These are phyloP conservation scores for Tremella mesenterica DNA, from an alignment of 768 basidiomycete genomes.

Conservation along the genomic window DNA sequence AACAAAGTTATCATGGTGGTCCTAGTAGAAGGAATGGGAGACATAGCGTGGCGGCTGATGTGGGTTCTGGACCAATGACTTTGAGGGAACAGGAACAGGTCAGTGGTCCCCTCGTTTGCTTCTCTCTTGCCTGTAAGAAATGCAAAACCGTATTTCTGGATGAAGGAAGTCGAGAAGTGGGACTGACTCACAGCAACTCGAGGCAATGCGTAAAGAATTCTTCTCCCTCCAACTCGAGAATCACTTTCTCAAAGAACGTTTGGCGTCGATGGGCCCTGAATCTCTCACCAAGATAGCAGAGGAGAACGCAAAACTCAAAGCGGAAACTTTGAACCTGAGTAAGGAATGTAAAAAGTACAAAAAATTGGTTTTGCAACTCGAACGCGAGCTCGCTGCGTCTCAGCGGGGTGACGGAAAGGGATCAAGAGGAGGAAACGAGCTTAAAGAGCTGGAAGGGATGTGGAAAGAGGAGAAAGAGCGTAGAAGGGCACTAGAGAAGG, in stretches of 20 bases:
- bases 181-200: conserved; percentile 62
- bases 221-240: conserved; percentile 93
- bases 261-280: conserved; percentile 80
- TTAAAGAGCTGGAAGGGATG: conserved; percentile 58
- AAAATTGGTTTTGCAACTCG: conserved; percentile 74
- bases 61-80: conserved; percentile 51
- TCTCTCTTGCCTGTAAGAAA: neutral
- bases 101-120: conserved; percentile 19
- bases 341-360: conserved; percentile 87
- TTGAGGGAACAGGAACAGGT: conserved; percentile 96
- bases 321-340: conserved; percentile 79
- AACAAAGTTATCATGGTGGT: conserved; percentile 12
- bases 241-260: conserved; percentile 86
- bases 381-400: conserved; percentile 60
- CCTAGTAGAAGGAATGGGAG: conserved; percentile 31
- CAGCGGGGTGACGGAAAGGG: conserved; percentile 51
- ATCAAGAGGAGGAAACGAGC: neutral
- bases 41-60: conserved; percentile 34
- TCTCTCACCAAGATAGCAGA: conserved; percentile 85
- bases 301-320: conserved; percentile 86
- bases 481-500: conserved; percentile 44
- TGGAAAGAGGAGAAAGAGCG: conserved; percentile 57
- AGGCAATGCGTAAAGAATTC: conserved; percentile 92
- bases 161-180: no score
- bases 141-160: neutral